phyloP scores from a whole-genome alignment of 148 eudicot species.

The Suaeda aralocaspica region DNA sequence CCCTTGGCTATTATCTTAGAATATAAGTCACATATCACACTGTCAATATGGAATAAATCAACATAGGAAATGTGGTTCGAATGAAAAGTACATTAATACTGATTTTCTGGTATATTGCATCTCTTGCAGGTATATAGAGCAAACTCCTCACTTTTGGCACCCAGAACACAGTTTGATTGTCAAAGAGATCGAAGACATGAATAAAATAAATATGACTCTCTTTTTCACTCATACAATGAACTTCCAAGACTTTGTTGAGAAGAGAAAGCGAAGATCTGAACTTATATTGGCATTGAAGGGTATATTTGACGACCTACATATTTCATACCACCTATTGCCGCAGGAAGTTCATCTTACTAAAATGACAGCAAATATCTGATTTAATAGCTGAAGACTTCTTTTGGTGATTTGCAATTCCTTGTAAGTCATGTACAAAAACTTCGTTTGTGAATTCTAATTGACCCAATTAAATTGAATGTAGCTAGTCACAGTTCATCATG shows the following conservation, averaged over 20 bases:
- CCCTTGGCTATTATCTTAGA: no score
- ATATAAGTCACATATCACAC: no score
- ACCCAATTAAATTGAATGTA: neutral
- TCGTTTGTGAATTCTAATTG: neutral
- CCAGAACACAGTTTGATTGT: slow-evolving; percentile 53
- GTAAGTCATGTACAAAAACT: neutral
- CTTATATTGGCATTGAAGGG: slow-evolving; percentile 62
- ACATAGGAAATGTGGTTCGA: neutral
- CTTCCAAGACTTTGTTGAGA: slow-evolving; percentile 58
- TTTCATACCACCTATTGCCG: slow-evolving; percentile 62
- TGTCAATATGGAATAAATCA: neutral
- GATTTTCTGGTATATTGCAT: neutral
- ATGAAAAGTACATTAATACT: neutral
- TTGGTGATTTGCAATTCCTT: neutral
- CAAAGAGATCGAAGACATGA: slow-evolving; percentile 58
- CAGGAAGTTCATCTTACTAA: slow-evolving; percentile 61
- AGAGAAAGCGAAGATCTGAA: slow-evolving; percentile 42
- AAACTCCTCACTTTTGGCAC: slow-evolving; percentile 46
- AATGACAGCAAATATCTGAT: neutral
- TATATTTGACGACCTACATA: slow-evolving; percentile 58
- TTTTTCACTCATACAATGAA: slow-evolving; percentile 69
- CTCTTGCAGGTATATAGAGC: slow-evolving; percentile 42
- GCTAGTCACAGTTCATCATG: neutral
- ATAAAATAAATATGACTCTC: slow-evolving; percentile 59
- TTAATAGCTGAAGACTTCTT: neutral